Evolutionary conservation across 257 asterid genomes (phyloP).

Genomic region (Jacaranda mimosifolia): DNA sequence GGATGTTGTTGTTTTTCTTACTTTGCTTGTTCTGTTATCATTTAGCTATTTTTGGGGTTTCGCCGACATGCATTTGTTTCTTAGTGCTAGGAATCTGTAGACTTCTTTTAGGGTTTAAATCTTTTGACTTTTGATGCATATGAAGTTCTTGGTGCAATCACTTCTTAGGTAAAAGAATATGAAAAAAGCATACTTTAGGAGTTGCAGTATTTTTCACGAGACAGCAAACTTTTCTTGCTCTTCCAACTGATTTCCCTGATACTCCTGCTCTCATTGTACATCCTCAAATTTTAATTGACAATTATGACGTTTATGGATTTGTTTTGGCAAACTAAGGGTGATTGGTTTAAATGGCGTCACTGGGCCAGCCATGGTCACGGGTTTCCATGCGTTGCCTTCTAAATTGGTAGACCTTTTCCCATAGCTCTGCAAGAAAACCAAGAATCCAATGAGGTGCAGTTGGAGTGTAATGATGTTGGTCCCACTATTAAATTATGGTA

Average conservation of each 20-base stretch:
- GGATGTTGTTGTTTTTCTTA: not conserved
- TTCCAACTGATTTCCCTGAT: too few species aligned
- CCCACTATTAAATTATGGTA: constrained; percentile 38
- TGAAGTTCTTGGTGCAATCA: constrained; percentile 21
- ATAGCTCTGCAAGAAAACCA: not conserved
- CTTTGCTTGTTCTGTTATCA: not conserved
- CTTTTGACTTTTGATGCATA: not conserved
- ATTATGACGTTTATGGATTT: not conserved
- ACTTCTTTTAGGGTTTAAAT: not conserved
- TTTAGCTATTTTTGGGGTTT: constrained; percentile 24
- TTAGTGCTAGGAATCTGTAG: constrained; percentile 19
- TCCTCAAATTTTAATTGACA: not conserved
- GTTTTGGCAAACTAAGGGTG: not conserved
- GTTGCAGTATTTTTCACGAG: not conserved
- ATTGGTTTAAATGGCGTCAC: constrained; percentile 26
- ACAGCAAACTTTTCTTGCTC: not conserved
- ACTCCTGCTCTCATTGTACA: too few species aligned
- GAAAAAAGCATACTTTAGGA: not conserved
- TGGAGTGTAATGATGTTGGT: constrained; percentile 35
- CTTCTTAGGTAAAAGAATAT: constrained; percentile 14
- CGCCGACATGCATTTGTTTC: constrained; percentile 36
- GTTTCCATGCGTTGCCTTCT: constrained; percentile 35
- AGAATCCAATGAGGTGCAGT: constrained; percentile 45
- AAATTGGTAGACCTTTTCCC: constrained; percentile 33
- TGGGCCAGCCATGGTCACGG: constrained; percentile 24